Base-by-base conservation (phyloP, 208 protist species). In the Phytomonas francai region DNA sequence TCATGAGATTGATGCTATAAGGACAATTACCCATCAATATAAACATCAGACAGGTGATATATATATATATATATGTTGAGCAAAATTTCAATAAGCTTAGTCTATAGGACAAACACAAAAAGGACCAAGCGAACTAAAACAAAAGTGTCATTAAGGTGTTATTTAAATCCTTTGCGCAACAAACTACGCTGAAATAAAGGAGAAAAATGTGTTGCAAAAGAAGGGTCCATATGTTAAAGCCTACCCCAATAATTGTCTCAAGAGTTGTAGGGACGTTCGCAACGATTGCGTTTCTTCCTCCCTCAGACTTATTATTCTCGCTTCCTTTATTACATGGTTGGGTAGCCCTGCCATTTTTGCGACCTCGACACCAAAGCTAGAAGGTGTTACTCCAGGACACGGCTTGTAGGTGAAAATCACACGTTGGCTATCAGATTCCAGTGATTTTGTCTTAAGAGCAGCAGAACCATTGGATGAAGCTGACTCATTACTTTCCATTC, bases 341-440 rank as follows among this genome's bases (percentile, higher is more conserved):
- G 94, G 92, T 22, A 97, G 80, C 0, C 87, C 87, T 0, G 92
- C 88, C 72, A 93, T 87, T 22, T 68, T 62, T n/a, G 89, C 94
- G 0, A 97, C 85, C 14, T 91, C 83, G 56, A 97, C 89, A 57
- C 94, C 94, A 75, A 97, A 97, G 63, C 89, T 96, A 30, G 87
- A 94, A 39, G 86, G 85, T 31, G 89, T 91, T 14, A 96, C 85
- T 22, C 93, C 93, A 4, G 59, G 73, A 56, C 68, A 80, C 25
- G 89, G 87, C 68, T 92, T 82, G 78, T 96, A 97, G 16, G 87
- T 90, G 72, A 96, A 95, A 12, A 93, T 57, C 16, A 96, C 60
- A 25, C 28, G 51, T 72, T 32, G 25, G 59, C 29, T 39, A 62
- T 59, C 33, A 8, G 33, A 36, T 8, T 36, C 33, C 33, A 36